A percentile compares a stretch with the other conserved stretches of the same genome.
Conservation (phyloP, 345 rosid genomes). For the Aegle marmelos region DNA sequence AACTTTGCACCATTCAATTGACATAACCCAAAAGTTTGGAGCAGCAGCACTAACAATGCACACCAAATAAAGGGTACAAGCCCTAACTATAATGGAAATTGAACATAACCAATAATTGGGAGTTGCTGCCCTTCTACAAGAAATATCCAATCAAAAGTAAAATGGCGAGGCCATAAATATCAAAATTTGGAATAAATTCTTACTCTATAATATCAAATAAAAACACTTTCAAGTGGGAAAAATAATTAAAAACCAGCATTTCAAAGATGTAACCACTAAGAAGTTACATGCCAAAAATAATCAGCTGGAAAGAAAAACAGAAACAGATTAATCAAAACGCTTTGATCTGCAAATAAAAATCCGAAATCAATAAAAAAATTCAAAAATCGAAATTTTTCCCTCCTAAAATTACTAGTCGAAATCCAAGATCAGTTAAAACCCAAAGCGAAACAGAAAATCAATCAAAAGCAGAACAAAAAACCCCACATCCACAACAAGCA, state of each 20-base stretch:
- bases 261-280: not conserved
- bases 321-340: not conserved
- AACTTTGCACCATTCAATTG: not conserved
- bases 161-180: not conserved
- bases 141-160: not conserved
- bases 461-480: not conserved
- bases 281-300: not conserved
- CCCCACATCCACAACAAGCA: not conserved
- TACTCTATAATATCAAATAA: not conserved
- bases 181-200: not conserved
- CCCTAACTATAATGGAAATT: not conserved
- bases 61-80: not conserved
- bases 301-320: not conserved
- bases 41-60: not conserved
- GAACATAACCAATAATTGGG: not conserved
- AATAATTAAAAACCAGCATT: not conserved
- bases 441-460: not conserved
- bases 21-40: not conserved
- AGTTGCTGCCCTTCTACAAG: not conserved
- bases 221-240: not conserved
- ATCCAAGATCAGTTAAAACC: constrained; percentile 22
- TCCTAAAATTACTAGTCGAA: constrained; percentile 18
- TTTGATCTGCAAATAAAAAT: constrained; percentile 25
- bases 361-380: not conserved
- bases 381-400: constrained; percentile 10